These are phyloP conservation scores for Leccinum ochraceum DNA, from an alignment of 768 basidiomycete species.

Conservation along the genomic window DNA sequence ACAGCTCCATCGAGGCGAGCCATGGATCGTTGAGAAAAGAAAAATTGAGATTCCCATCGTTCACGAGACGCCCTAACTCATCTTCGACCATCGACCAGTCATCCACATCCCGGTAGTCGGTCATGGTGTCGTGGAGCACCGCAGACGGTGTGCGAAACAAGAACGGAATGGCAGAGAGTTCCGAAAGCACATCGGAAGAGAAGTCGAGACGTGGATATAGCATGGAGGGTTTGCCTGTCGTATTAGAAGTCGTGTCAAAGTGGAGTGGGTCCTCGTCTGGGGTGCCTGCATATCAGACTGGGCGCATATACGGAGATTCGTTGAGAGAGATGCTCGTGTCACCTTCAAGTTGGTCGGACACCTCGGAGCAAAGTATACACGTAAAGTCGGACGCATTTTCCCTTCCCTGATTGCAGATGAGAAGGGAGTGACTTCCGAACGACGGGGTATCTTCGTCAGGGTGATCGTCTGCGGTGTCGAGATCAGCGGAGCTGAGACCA, in stretches of 20 bases:
- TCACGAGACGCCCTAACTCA: constrained; percentile 21
- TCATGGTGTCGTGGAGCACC: not conserved
- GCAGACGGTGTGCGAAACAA: constrained; percentile 26
- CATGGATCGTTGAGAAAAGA: constrained; percentile 26
- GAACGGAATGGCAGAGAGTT: constrained; percentile 35
- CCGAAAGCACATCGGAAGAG: constrained; percentile 13
- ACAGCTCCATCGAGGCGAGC: constrained; percentile 17
- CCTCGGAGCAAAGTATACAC: constrained; percentile 23
- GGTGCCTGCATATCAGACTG: constrained; percentile 18
- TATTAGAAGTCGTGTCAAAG: not conserved
- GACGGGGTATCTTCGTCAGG: not conserved
- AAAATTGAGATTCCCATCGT: constrained; percentile 26
- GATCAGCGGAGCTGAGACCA: constrained; percentile 9
- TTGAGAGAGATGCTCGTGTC: constrained; percentile 8
- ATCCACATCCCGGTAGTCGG: not conserved
- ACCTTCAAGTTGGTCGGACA: constrained; percentile 20
- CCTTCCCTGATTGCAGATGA: constrained; percentile 22
- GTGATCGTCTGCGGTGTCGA: not conserved
- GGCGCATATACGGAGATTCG: constrained; percentile 19
- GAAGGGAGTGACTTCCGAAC: not conserved
- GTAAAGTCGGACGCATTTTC: constrained; percentile 14
- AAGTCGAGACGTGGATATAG: constrained; percentile 14
- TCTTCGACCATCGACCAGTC: constrained; percentile 24
- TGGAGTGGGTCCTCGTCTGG: constrained; percentile 7
- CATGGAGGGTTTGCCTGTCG: not conserved